These are phyloP conservation scores for Diaporthe citriasiana DNA, from an alignment of 2,329 filamentous ascomycete genomes.

Conservation along the genomic window DNA sequence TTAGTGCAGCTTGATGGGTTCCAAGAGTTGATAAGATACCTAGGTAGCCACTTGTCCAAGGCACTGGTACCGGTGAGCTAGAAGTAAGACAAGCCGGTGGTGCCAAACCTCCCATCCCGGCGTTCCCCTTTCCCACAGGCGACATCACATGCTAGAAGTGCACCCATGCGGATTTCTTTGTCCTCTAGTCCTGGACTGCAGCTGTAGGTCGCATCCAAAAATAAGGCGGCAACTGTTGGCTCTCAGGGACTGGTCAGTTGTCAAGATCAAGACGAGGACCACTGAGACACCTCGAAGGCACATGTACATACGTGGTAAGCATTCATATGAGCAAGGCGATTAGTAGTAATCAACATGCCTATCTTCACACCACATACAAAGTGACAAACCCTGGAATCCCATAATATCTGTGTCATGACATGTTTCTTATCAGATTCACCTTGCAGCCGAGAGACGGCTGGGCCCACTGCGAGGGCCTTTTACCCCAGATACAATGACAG, in stretches of 20 bases:
- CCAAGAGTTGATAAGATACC: background rate
- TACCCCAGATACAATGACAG: slow-evolving; percentile 31
- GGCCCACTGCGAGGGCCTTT: slow-evolving; percentile 19
- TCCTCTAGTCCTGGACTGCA: background rate
- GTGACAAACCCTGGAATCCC: slow-evolving; percentile 7
- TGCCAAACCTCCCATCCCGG: background rate
- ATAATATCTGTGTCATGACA: slow-evolving; percentile 15
- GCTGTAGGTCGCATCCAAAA: background rate
- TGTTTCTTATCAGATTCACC: slow-evolving; percentile 36
- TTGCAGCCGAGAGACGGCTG: slow-evolving; percentile 13
- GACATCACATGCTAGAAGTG: slow-evolving; percentile 9
- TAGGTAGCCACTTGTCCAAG: background rate
- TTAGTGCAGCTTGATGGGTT: background rate
- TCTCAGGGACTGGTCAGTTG: background rate
- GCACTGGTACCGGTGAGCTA: too few relatives aligned
- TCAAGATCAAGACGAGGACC: background rate
- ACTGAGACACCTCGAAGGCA: background rate
- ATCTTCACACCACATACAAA: background rate
- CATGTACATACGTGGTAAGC: too few relatives aligned
- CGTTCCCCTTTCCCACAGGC: background rate
- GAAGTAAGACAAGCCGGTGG: background rate
- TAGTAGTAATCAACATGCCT: background rate
- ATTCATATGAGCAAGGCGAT: background rate
- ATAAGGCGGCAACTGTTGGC: background rate
- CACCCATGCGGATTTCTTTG: slow-evolving; percentile 9